Evolutionary conservation across 2,329 filamentous ascomycete species (phyloP).

Genomic region (Paecilomyces niveus): DNA sequence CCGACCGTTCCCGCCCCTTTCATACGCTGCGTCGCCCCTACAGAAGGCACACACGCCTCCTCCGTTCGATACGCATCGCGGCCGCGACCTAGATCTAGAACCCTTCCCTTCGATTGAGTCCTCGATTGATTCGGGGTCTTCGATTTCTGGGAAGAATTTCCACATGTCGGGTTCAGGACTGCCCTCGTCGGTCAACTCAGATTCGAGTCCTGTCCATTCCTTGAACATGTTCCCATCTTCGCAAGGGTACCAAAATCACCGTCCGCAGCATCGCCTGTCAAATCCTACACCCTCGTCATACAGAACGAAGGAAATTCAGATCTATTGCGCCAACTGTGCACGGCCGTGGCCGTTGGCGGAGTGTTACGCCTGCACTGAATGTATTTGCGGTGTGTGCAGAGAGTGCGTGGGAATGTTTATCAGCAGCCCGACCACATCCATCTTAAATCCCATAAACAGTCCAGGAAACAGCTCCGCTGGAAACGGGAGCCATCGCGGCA

Average conservation of each 20-base stretch:
- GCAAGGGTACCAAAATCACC: slow-evolving; percentile 17
- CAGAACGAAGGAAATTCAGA: slow-evolving; percentile 57
- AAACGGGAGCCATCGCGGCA: slow-evolving; percentile 14
- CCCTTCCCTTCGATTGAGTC: slow-evolving; percentile 89
- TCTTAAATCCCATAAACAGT: slow-evolving; percentile 28
- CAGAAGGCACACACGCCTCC: slow-evolving; percentile 88
- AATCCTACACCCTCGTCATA: slow-evolving; percentile 48
- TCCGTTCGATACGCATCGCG: slow-evolving; percentile 49
- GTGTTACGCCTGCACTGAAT: slow-evolving; percentile 91
- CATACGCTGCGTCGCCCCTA: slow-evolving; percentile 80
- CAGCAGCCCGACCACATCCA: slow-evolving; percentile 32
- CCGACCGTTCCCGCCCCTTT: slow-evolving; percentile 38
- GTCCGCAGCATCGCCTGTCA: slow-evolving; percentile 34
- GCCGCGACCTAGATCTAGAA: slow-evolving; percentile 54
- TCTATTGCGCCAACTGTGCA: slow-evolving; percentile 86
- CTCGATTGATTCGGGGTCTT: slow-evolving; percentile 51
- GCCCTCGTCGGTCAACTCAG: slow-evolving; percentile 62
- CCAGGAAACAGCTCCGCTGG: slow-evolving; percentile 21
- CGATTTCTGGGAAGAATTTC: slow-evolving; percentile 56
- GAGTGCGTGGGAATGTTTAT: slow-evolving; percentile 61
- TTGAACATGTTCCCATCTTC: slow-evolving; percentile 32
- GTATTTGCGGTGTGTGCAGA: slow-evolving; percentile 86
- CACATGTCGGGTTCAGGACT: slow-evolving; percentile 61
- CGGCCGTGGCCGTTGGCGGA: slow-evolving; percentile 69
- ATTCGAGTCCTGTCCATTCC: slow-evolving; percentile 50